Conservation (phyloP, 805 yeast species). For the Candida adriatica region DNA sequence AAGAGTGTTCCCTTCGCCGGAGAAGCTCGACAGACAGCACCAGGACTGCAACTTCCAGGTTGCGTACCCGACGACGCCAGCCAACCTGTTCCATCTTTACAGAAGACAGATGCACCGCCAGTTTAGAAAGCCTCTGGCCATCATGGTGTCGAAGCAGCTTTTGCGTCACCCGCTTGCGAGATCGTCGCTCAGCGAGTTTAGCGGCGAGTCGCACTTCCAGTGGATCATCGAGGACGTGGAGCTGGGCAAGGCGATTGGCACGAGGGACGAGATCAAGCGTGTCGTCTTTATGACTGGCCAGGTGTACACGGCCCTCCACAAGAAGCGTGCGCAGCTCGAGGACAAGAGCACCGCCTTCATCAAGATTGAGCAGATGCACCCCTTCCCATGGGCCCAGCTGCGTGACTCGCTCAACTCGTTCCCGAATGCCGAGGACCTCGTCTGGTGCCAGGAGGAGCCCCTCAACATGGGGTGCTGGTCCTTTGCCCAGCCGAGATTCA, state of each 20-base stretch:
- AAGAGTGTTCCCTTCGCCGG: constrained; percentile 84
- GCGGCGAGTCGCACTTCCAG: constrained; percentile 86
- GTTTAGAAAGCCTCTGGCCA: constrained; percentile 85
- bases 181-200: constrained; percentile 75
- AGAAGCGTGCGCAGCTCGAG: constrained; percentile 72
- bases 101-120: constrained; percentile 99
- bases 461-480: constrained; percentile 92
- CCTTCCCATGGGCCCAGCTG: constrained; percentile 96
- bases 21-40: constrained; percentile 91
- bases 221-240: constrained; percentile 94
- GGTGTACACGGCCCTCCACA: constrained; percentile 87
- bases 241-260: constrained; percentile 67
- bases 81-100: constrained; percentile 90
- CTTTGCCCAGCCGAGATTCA: constrained; percentile 75
- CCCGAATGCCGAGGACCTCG: constrained; percentile 80
- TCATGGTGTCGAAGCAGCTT: constrained; percentile 88
- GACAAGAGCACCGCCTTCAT: constrained; percentile 83
- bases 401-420: constrained; percentile 75
- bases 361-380: constrained; percentile 91
- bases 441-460: constrained; percentile 99
- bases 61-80: constrained; percentile 97
- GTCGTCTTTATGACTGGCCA: constrained; percentile 85
- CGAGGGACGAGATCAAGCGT: constrained; percentile 82
- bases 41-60: constrained; percentile 98
- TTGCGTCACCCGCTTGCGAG: constrained; percentile 97